Conservation (phyloP, 306 rosid genomes). For the Hippophae gyantsensis region DNA sequence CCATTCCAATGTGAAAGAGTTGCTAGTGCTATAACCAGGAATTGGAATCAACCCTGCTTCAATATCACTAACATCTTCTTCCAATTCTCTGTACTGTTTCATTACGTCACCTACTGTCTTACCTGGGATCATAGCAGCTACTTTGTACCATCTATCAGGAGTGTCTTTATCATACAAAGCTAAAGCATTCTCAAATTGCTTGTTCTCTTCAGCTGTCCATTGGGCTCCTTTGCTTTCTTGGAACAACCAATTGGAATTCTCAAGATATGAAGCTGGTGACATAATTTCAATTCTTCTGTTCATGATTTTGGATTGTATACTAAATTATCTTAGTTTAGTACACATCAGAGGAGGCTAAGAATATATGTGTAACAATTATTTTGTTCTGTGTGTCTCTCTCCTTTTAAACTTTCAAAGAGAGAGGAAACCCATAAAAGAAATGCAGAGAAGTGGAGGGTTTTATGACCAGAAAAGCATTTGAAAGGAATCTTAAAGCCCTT, state of each 20-base stretch:
- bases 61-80: constrained; percentile 75
- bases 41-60: constrained; percentile 80
- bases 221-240: constrained; percentile 56
- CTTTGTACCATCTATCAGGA: constrained; percentile 68
- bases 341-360: constrained; percentile 17
- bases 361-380: not conserved
- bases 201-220: constrained; percentile 82
- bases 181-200: constrained; percentile 72
- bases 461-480: constrained; percentile 29
- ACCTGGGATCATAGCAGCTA: constrained; percentile 76
- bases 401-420: too few relatives aligned
- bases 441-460: constrained; percentile 31
- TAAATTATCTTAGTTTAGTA: not conserved
- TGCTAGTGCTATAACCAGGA: constrained; percentile 37
- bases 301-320: constrained; percentile 25
- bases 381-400: too few relatives aligned
- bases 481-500: constrained; percentile 32
- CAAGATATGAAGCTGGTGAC: constrained; percentile 55
- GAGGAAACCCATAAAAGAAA: constrained; percentile 26
- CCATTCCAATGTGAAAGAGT: constrained; percentile 70
- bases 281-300: constrained; percentile 47
- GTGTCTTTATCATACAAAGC: constrained; percentile 63
- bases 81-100: constrained; percentile 72
- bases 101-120: constrained; percentile 84
- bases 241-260: constrained; percentile 69